A percentile compares a stretch with the other conserved stretches of the same genome.
Conservation (phyloP, 352 stramenopile genomes). For the Globisporangium middletonii region DNA sequence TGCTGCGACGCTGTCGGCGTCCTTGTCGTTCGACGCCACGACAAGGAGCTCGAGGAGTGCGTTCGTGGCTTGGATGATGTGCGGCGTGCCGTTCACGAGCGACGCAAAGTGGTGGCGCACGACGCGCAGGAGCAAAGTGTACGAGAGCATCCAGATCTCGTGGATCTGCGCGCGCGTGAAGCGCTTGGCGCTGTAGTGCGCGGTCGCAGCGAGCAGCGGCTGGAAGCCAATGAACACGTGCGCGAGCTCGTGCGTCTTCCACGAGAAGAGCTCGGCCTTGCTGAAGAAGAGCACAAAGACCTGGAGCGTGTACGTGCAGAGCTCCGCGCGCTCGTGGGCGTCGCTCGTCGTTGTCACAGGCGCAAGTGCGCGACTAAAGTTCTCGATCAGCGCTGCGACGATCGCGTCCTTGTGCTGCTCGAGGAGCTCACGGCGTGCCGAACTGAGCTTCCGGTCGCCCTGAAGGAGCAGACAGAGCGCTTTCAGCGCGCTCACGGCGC, state of each 20-base stretch:
- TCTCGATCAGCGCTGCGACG: conserved; percentile 35
- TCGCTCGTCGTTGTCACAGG: not conserved
- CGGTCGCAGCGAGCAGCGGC: conserved; percentile 29
- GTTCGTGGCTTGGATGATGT: conserved; percentile 64
- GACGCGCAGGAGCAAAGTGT: conserved; percentile 69
- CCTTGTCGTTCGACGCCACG: conserved; percentile 4
- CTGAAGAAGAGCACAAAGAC: conserved; percentile 64
- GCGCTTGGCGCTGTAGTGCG: conserved; percentile 17
- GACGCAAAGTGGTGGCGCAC: conserved; percentile 73
- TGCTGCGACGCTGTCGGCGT: not conserved
- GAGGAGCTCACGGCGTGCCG: conserved; percentile 38
- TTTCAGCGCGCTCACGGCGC: conserved; percentile 51
- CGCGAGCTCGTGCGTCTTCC: conserved; percentile 68
- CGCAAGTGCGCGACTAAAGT: conserved; percentile 34
- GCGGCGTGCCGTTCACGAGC: conserved; percentile 54
- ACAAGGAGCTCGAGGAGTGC: conserved; percentile 65
- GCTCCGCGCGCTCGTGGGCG: conserved; percentile 5
- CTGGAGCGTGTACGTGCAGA: conserved; percentile 50
- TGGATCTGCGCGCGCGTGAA: conserved; percentile 41
- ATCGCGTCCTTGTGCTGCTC: conserved; percentile 47
- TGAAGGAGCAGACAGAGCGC: conserved; percentile 47
- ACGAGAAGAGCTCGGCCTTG: conserved; percentile 77
- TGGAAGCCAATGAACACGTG: conserved; percentile 65
- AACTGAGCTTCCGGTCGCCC: conserved; percentile 55
- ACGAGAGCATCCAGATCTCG: conserved; percentile 72